phyloP scores from a whole-genome alignment of 75 land plant genomes.

The Larix kaempferi region DNA sequence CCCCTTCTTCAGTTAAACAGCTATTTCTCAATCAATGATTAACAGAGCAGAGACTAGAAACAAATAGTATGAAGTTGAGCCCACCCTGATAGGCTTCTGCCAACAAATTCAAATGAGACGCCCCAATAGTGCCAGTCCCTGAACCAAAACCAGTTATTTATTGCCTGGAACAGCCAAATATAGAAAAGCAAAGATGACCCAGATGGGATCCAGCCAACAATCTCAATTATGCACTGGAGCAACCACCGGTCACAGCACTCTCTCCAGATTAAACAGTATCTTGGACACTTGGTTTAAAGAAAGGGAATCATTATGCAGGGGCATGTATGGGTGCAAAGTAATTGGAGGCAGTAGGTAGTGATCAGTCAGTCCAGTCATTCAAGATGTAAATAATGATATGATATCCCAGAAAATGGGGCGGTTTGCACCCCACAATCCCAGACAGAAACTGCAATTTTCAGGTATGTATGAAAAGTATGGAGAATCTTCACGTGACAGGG shows the following conservation, averaged over 20 bases:
- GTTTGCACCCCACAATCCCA: too few relatives aligned
- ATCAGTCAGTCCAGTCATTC: too few relatives aligned
- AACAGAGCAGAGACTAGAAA: background rate
- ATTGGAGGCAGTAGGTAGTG: too few relatives aligned
- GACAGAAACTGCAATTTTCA: too few relatives aligned
- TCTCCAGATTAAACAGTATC: too few relatives aligned
- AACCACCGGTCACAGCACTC: too few relatives aligned
- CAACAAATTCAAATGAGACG: background rate
- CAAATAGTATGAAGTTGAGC: background rate
- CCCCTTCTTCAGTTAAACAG: too few relatives aligned
- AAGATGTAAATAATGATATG: too few relatives aligned
- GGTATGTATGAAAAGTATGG: too few relatives aligned
- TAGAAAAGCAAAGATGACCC: background rate
- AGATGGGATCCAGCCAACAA: background rate
- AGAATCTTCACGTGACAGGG: too few relatives aligned
- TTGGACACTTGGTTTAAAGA: background rate
- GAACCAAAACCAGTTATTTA: too few relatives aligned
- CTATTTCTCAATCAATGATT: background rate
- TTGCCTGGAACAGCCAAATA: background rate
- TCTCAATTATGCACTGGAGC: background rate
- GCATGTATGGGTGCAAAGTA: background rate
- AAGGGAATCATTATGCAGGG: slow-evolving; percentile 1
- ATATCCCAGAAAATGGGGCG: too few relatives aligned
- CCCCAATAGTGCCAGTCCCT: background rate
- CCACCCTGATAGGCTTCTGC: background rate